Evolutionary conservation across 176 grass and related monocot genomes (phyloP).

Genomic region (Themeda triandra): DNA sequence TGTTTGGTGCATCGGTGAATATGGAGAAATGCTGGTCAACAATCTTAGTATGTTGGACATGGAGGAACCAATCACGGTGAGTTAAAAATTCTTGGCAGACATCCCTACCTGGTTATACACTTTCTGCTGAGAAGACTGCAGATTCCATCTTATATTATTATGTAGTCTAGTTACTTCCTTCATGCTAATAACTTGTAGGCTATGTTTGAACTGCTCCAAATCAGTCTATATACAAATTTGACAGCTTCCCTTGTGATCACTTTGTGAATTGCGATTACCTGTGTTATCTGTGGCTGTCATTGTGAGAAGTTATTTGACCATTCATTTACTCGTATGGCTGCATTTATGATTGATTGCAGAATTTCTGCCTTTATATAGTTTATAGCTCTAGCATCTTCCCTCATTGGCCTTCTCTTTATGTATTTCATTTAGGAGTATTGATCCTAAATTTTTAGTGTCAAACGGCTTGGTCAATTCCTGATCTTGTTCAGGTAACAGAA

Average conservation of each 20-base stretch:
- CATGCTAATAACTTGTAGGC: background rate
- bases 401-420: slow-evolving; percentile 1
- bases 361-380: background rate
- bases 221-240: slow-evolving; percentile 9
- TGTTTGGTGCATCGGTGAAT: slow-evolving; percentile 99
- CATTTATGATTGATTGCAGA: slow-evolving; percentile 9
- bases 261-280: background rate
- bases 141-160: slow-evolving; percentile 1
- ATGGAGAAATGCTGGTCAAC: slow-evolving; percentile 98
- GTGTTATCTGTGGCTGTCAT: slow-evolving; percentile 13
- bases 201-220: slow-evolving; percentile 11
- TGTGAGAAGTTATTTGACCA: background rate
- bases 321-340: background rate
- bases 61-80: slow-evolving; percentile 88
- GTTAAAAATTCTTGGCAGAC: slow-evolving; percentile 17
- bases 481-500: slow-evolving; percentile 88
- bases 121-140: background rate
- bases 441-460: slow-evolving; percentile 17
- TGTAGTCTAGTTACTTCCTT: slow-evolving; percentile 5
- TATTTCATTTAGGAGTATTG: slow-evolving; percentile 12
- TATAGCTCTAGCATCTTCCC: background rate
- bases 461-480: slow-evolving; percentile 31
- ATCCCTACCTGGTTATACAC: background rate
- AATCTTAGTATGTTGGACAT: slow-evolving; percentile 68
- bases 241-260: background rate